Conservation (phyloP, 108 stramenopile species). For the Cyclotella cryptica region DNA sequence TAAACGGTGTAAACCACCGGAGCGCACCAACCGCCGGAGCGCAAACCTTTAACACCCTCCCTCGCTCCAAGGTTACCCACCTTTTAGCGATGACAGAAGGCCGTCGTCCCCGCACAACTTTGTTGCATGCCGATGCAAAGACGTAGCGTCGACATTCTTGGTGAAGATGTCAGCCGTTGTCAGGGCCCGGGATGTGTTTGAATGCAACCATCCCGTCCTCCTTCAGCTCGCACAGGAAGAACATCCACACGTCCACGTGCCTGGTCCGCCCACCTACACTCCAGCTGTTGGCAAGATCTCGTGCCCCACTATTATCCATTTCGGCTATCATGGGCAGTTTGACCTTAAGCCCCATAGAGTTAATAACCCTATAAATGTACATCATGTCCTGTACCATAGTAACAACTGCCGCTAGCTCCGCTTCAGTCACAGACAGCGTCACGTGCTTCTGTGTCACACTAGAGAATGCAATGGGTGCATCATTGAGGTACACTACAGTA, state of each 20-base stretch:
- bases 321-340: background rate
- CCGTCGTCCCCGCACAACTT: too few relatives aligned
- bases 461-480: background rate
- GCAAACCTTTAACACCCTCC: too few relatives aligned
- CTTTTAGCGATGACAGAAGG: too few relatives aligned
- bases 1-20: too few relatives aligned
- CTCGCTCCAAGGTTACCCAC: too few relatives aligned
- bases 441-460: slow-evolving; percentile 1
- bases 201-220: background rate
- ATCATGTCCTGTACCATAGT: background rate
- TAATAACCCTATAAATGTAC: background rate
- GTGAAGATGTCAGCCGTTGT: too few relatives aligned
- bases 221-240: background rate
- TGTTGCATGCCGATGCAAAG: too few relatives aligned
- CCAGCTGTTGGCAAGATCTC: background rate
- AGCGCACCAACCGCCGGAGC: too few relatives aligned
- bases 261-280: background rate
- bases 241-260: background rate
- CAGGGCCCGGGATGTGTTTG: too few relatives aligned
- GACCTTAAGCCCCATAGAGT: background rate
- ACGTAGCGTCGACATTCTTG: background rate
- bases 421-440: background rate
- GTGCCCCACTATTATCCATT: background rate
- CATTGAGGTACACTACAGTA: background rate
- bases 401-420: background rate